phyloP scores from a whole-genome alignment of 108 stramenopile genomes.

The Cyclostephanos tholiformis region DNA sequence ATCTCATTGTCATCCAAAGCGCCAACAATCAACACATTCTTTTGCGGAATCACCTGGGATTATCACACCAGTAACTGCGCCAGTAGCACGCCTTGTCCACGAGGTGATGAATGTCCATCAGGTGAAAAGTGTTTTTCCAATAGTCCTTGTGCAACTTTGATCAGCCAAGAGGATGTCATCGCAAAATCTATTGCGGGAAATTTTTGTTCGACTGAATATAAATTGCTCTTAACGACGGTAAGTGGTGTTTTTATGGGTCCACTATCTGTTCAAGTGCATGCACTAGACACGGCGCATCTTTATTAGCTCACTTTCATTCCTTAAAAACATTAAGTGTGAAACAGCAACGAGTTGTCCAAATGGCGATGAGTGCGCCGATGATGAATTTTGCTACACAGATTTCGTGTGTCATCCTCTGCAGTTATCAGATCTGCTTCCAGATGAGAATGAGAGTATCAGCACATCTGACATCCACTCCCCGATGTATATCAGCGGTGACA shows the following conservation, averaged over 20 bases:
- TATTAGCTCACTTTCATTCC: background rate
- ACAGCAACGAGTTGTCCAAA: conserved; percentile 4
- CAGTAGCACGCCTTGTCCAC: conserved; percentile 26
- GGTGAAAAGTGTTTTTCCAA: conserved; percentile 29
- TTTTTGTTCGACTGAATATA: conserved; percentile 27
- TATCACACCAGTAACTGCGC: conserved; percentile 26
- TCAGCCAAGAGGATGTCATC: background rate
- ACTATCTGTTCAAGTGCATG: background rate
- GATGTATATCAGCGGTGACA: too few relatives aligned
- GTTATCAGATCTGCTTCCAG: background rate
- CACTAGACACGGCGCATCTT: background rate
- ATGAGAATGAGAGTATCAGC: background rate
- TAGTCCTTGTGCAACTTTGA: conserved; percentile 23
- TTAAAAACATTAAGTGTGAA: background rate
- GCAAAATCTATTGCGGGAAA: conserved; percentile 12
- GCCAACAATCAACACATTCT: conserved; percentile 21
- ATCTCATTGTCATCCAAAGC: conserved; percentile 8
- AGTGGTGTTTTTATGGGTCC: background rate
- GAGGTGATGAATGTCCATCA: conserved; percentile 27
- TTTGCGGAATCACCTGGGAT: conserved; percentile 31
- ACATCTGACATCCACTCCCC: background rate
- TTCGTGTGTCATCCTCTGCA: conserved; percentile 33
- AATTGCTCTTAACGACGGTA: conserved; percentile 12
- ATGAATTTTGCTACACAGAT: conserved; percentile 35
- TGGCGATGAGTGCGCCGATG: conserved; percentile 18